Percentiles rank a stretch among this genome's conserved stretches.
phyloP scores from a whole-genome alignment of 148 eudicot genomes.

The Vaccinium myrtillus region DNA sequence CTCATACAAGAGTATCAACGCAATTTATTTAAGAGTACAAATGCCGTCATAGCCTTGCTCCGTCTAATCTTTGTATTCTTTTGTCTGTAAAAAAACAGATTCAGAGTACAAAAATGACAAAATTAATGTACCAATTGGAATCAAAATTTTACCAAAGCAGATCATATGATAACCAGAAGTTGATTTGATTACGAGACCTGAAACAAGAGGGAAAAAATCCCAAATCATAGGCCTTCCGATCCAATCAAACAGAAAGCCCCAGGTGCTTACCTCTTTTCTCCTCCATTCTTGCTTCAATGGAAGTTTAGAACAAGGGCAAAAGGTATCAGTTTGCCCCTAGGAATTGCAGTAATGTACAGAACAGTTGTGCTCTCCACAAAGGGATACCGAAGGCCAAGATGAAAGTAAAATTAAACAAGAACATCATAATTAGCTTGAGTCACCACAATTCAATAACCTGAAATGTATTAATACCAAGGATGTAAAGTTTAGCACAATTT shows the following conservation, averaged over 20 bases:
- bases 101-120: too few relatives aligned
- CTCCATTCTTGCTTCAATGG: background rate
- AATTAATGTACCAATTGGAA: too few relatives aligned
- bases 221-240: background rate
- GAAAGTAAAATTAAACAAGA: background rate
- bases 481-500: background rate
- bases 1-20: too few relatives aligned
- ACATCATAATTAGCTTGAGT: background rate
- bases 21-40: too few relatives aligned
- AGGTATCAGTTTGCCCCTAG: background rate
- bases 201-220: background rate
- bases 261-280: background rate
- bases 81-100: too few relatives aligned
- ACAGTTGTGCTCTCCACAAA: background rate
- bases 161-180: too few relatives aligned
- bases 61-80: too few relatives aligned
- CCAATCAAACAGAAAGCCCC: background rate
- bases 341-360: background rate
- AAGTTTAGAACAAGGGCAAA: background rate
- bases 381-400: background rate
- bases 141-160: too few relatives aligned
- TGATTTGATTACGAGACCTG: too few relatives aligned
- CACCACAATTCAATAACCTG: background rate
- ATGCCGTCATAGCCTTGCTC: too few relatives aligned
- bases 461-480: background rate